Evolutionary conservation across 1,284 basidiomycete species (phyloP), one percentile per base, ranked within the genome.

Genomic region (Ganoderma lingzhi): DNA sequence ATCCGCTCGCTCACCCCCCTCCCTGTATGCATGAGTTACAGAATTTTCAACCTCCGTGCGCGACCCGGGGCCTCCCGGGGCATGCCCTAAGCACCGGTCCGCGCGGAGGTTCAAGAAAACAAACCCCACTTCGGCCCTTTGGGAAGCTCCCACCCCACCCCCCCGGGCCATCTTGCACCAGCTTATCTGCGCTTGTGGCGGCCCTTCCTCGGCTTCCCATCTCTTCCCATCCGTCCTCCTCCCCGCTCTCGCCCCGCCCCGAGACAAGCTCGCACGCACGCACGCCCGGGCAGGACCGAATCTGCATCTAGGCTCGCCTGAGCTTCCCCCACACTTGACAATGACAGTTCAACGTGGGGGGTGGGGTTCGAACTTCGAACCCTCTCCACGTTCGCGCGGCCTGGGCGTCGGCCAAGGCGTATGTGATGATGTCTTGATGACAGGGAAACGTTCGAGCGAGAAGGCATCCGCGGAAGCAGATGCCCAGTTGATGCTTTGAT

Each of bases 81-180:
- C 65, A 72, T 72, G 55, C 51, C 30, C 64, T 72, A 72, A 72
- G 69, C 71, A 66, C 69, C 71, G 68, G 53, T 62, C 37, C 35
- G 69, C 15, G 44, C 71, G 71, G 71, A 70, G 23, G 23, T 23
- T 23, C 23, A 23, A 61, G 58, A 30, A 59, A 41, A 12, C 45
- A 48, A 2, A 9, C 45, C 6, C 19, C 3, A 3, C 35, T 8
- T 35, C 8, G 4, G 35, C 4, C 19, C 45, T 48, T 51, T 10
- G 23, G 23, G 48, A 51, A 51, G 48, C 48, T 51, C 32, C 17
- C 30, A 32, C 32, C 35, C 32, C 32, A 30, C 12, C 32, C n/a
- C n/a, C 56, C 55, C 44, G 42, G 45, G 17, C 62, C 35, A 65
- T 42, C 69, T 67, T 62, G 28, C 65, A 70, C 60, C 65, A 62